Conservation (phyloP, 257 asterid genomes). For the Solanum chilense region DNA sequence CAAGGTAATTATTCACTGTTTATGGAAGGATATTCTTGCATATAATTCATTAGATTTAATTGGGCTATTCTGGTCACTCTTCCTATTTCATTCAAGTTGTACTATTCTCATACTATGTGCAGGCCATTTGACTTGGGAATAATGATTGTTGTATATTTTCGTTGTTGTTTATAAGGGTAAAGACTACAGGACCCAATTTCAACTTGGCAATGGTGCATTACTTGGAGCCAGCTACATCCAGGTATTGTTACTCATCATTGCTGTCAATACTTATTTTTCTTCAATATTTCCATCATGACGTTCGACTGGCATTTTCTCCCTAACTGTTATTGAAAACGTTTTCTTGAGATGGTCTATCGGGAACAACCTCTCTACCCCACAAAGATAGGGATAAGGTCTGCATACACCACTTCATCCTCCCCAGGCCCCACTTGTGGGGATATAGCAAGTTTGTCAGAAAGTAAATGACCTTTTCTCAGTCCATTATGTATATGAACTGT, state of each 20-base stretch:
- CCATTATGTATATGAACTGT: not conserved
- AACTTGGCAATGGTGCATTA: conserved; percentile 13
- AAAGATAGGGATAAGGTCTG: not conserved
- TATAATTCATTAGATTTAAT: not conserved
- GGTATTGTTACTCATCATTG: conserved; percentile 3
- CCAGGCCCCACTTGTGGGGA: not conserved
- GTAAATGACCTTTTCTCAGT: not conserved
- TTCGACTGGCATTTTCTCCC: not conserved
- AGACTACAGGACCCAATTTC: conserved; percentile 9
- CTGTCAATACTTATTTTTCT: not conserved
- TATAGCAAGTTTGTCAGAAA: not conserved
- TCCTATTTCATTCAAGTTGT: not conserved
- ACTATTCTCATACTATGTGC: not conserved
- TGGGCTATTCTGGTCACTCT: not conserved
- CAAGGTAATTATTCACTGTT: conserved; percentile 43
- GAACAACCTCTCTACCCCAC: not conserved
- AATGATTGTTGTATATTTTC: not conserved
- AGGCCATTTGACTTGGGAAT: not conserved
- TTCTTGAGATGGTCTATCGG: not conserved
- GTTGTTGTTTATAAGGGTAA: conserved; percentile 2
- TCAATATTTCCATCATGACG: not conserved
- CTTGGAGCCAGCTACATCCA: conserved; percentile 15
- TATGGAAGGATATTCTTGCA: not conserved
- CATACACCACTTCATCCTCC: not conserved
- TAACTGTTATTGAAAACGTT: not conserved